phyloP scores from a whole-genome alignment of 345 rosid genomes.

The Citrus hindsii region DNA sequence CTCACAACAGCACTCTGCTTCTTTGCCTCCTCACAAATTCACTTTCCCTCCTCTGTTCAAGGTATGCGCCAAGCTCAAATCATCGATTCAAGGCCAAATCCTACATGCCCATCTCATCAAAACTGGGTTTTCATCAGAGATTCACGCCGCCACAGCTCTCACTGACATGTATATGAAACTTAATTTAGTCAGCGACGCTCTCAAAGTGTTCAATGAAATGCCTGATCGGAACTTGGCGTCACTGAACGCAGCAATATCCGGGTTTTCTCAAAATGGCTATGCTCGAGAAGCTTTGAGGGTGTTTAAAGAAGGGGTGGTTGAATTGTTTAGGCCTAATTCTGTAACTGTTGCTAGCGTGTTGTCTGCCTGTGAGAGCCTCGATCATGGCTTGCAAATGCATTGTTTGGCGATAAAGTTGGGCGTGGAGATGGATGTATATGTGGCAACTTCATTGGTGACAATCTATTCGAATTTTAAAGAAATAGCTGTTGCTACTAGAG shows the following conservation, averaged over 20 bases:
- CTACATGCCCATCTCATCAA: slow-evolving; percentile 49
- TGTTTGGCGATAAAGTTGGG: slow-evolving; percentile 55
- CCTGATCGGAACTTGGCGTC: slow-evolving; percentile 36
- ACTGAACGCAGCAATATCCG: slow-evolving; percentile 50
- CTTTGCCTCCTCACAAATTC: slow-evolving; percentile 37
- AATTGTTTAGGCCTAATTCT: slow-evolving; percentile 46
- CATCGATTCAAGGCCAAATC: slow-evolving; percentile 39
- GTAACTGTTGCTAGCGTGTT: slow-evolving; percentile 50
- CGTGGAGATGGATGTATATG: slow-evolving; percentile 48
- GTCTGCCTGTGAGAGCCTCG: slow-evolving; percentile 35
- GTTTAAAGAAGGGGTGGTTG: slow-evolving; percentile 36
- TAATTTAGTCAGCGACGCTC: slow-evolving; percentile 23
- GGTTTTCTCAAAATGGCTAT: slow-evolving; percentile 42
- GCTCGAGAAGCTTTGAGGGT: slow-evolving; percentile 33
- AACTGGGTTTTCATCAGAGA: slow-evolving; percentile 38
- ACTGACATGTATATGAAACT: slow-evolving; percentile 45
- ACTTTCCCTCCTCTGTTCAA: slow-evolving; percentile 74
- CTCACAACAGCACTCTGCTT: slow-evolving; percentile 26
- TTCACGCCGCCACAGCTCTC: slow-evolving; percentile 45
- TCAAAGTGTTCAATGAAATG: slow-evolving; percentile 42
- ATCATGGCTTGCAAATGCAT: slow-evolving; percentile 45
- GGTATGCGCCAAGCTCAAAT: slow-evolving; percentile 50
- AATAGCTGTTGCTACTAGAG: slow-evolving; percentile 35
- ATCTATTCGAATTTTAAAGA: slow-evolving; percentile 42
- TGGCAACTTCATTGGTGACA: slow-evolving; percentile 53